Base-by-base conservation (phyloP, 345 rosid genomes). In the Dimocarpus longan region DNA sequence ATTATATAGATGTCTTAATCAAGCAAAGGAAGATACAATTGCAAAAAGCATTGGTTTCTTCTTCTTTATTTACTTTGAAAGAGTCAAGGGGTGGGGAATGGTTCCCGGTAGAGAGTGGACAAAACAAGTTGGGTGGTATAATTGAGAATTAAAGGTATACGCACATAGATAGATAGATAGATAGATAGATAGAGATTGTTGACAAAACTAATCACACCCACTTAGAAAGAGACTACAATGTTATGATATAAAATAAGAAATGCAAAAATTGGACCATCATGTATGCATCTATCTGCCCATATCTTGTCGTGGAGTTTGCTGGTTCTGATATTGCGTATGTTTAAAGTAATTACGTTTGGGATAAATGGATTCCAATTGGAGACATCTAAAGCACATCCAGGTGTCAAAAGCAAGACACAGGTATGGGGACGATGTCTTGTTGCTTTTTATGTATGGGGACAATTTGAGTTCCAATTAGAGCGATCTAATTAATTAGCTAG, bases 211-310 rank as follows among this genome's bases (percentile, higher is more conserved):
- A 26, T 26, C 28, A 26, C 75, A 74, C 66, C 76, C 66, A 74
- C 79, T 39, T 54, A 63, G 32, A 76, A 70, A 73, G 37, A 67
- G 71, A 81, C 67, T 43, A 11, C 19, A 12, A 52, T 56, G 15
- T 46, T 40, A 74, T 62, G 43, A 60, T 78, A 50, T 50, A 50
- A 50, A 18, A 50, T 50, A 59, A 13, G 50, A 56, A 66, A 11
- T 52, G 43, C 28, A 19, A 52, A 52, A 9, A 68, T 18, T 40
- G 8, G 6, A 8, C 32, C 0, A 43, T 24, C 48, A 40, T 39
- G 5, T 11, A 66, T 9, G n/a, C 32, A 48, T 46, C 1, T 2
- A 59, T 59, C 24, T 18, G 7, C 13, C 22, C 24, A 21, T 59
- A 59, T 59, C 21, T 59, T 59, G 64, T 59, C 11, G 64, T 46